Evolutionary conservation across 345 rosid species (phyloP).

Genomic region (Xanthoceras sorbifolium): DNA sequence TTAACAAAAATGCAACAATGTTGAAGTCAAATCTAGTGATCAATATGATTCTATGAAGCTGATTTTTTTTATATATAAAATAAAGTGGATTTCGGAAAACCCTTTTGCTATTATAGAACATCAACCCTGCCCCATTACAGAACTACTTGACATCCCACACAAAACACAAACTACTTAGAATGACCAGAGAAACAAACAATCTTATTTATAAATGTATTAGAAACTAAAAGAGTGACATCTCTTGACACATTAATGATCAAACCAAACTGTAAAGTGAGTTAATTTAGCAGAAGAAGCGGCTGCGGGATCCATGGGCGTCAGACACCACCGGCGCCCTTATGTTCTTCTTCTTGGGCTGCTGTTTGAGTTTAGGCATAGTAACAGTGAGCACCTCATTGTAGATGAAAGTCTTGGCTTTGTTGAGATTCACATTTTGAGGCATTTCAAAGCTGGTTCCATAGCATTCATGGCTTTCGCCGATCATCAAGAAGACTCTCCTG

Average conservation of each 20-base stretch:
- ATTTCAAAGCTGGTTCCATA: not conserved
- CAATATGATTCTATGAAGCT: no score
- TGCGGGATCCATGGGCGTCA: not conserved
- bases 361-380: not conserved
- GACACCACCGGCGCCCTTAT: not conserved
- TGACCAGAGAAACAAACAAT: not conserved
- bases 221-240: not conserved
- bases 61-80: no score
- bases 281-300: not conserved
- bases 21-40: not conserved
- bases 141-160: no score
- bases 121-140: no score
- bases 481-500: not conserved
- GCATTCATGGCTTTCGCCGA: not conserved
- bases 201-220: not conserved
- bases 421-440: slow-evolving; percentile 11
- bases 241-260: not conserved
- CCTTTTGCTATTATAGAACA: no score
- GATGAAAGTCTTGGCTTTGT: slow-evolving; percentile 12
- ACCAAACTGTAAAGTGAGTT: not conserved
- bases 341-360: not conserved
- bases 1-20: not conserved
- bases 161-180: no score
- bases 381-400: slow-evolving; percentile 13
- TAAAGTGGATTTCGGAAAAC: not conserved